These are phyloP conservation scores for Microdochium paspali DNA, from an alignment of 2,329 filamentous ascomycete species.

Conservation along the genomic window DNA sequence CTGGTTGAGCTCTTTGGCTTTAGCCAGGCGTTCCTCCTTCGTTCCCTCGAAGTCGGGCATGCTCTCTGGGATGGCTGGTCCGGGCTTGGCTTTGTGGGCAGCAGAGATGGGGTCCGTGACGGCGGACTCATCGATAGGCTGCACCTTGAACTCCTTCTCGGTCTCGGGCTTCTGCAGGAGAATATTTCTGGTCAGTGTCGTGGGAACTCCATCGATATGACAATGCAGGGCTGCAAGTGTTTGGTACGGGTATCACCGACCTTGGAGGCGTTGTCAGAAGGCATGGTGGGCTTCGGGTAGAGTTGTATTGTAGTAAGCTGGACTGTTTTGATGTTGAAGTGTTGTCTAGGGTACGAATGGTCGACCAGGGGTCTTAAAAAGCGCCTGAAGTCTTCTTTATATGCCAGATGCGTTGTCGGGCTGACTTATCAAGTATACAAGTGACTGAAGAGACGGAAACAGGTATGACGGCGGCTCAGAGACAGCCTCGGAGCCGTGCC, in stretches of 20 bases:
- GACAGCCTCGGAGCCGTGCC: background rate
- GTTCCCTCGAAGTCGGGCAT: conserved; percentile 50
- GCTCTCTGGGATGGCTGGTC: conserved; percentile 44
- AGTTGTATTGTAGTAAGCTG: no score
- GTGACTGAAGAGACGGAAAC: no score
- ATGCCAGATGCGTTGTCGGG: no score
- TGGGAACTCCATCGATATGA: background rate
- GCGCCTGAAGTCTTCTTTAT: no score
- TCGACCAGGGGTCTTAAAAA: no score
- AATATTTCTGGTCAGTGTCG: no score
- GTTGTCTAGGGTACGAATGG: no score
- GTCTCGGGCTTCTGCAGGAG: conserved; percentile 9
- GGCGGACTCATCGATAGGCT: conserved; percentile 21
- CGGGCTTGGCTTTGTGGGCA: conserved; percentile 46
- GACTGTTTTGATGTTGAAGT: no score
- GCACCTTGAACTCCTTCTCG: conserved; percentile 27
- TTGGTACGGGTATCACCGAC: conserved; percentile 3
- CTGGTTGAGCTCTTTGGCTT: conserved; percentile 59
- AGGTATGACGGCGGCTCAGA: no score
- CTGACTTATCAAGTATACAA: no score
- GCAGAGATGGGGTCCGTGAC: conserved; percentile 29
- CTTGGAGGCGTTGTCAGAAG: conserved; percentile 12
- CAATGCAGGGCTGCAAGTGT: background rate
- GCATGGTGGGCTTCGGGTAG: conserved; percentile 16
- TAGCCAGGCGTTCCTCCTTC: conserved; percentile 59